A percentile compares a stretch with the other conserved stretches of the same genome.
phyloP scores from a whole-genome alignment of 805 yeast genomes.

The Candida gorgasii region DNA sequence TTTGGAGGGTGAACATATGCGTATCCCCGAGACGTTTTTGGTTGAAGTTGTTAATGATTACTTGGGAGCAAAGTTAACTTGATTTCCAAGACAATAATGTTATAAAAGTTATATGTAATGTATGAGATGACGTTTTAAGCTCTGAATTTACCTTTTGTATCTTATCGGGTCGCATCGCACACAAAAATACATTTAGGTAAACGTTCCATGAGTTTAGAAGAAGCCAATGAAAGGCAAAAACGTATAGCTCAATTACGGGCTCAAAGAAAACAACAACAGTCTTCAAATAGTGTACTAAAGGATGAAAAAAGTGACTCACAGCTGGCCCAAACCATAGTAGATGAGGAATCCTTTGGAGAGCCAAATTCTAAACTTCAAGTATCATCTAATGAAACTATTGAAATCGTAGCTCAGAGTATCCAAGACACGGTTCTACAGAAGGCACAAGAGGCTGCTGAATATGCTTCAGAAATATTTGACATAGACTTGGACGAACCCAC shows the following conservation, averaged over 20 bases:
- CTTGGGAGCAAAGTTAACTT: constrained; percentile 29
- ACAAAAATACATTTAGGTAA: too few species aligned
- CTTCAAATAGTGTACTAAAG: too few species aligned
- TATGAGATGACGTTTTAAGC: too few species aligned
- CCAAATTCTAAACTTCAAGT: too few species aligned
- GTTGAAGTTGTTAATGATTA: constrained; percentile 43
- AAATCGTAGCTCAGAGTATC: constrained; percentile 24
- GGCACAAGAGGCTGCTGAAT: constrained; percentile 16
- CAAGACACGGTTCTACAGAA: constrained; percentile 22
- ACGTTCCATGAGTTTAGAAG: constrained; percentile 13
- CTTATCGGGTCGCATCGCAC: constrained; percentile 6
- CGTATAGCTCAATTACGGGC: constrained; percentile 15
- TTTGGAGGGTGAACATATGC: constrained; percentile 67
- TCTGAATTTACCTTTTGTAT: neutral
- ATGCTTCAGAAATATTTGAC: constrained; percentile 3
- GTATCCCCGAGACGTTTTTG: constrained; percentile 54
- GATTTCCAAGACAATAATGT: neutral
- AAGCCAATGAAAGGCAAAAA: constrained; percentile 12
- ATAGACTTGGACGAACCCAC: neutral
- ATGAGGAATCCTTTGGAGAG: too few species aligned
- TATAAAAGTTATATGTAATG: neutral
- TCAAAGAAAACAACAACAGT: constrained; percentile 7
- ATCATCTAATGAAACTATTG: constrained; percentile 27
- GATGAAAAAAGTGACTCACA: too few species aligned
- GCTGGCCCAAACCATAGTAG: too few species aligned